These are phyloP conservation scores for Batrachochytrium dendrobatidis DNA, from an alignment of 371 early-diverging fungal genomes.

Conservation along the genomic window DNA sequence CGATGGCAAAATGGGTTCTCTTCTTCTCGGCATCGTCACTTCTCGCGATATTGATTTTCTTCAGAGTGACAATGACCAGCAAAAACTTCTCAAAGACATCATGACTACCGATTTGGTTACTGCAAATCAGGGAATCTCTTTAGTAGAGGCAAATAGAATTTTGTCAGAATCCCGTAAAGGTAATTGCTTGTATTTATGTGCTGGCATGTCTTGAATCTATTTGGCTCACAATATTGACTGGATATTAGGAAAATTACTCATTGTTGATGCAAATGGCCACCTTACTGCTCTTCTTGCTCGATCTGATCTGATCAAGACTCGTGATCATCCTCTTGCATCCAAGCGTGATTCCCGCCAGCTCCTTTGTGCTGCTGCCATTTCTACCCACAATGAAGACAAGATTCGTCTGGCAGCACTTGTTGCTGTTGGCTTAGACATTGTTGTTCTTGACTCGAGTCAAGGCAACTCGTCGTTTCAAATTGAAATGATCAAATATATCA, in stretches of 20 bases:
- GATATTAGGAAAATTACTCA: constrained; percentile 71
- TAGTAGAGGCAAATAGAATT: constrained; percentile 84
- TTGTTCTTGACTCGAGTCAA: constrained; percentile 89
- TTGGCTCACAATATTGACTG: too few relatives aligned
- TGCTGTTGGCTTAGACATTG: constrained; percentile 89
- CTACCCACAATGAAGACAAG: constrained; percentile 86
- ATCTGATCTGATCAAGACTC: constrained; percentile 93
- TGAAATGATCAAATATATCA: constrained; percentile 89
- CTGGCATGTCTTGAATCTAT: too few relatives aligned
- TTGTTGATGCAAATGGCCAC: constrained; percentile 72
- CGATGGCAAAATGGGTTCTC: constrained; percentile 77
- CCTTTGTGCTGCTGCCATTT: constrained; percentile 88
- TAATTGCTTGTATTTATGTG: constrained; percentile 1
- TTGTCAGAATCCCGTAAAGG: constrained; percentile 87
- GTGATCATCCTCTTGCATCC: constrained; percentile 87
- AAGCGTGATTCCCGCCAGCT: constrained; percentile 84
- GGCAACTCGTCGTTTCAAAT: constrained; percentile 91
- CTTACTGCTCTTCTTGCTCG: constrained; percentile 88
- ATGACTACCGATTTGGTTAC: constrained; percentile 89
- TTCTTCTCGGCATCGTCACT: constrained; percentile 92
- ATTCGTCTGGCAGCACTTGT: constrained; percentile 74
- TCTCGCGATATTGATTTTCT: constrained; percentile 93
- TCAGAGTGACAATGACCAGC: constrained; percentile 20
- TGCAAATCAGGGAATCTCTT: constrained; percentile 79
- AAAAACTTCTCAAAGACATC: constrained; percentile 47